Base-by-base conservation (phyloP, 2,329 filamentous ascomycete genomes). In the Venturia asperata region DNA sequence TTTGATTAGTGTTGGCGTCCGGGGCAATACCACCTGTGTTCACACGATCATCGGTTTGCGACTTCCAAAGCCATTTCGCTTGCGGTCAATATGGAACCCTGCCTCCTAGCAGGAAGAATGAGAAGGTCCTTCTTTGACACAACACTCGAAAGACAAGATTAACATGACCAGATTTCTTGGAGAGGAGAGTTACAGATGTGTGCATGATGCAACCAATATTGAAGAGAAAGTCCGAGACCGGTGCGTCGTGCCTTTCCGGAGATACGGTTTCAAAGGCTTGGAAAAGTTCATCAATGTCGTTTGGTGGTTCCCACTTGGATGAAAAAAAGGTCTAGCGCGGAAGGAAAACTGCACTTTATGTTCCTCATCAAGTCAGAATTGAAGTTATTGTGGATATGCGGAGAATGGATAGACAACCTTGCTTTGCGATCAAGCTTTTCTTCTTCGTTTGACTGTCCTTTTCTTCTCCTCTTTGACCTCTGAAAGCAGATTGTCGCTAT, bases 401-500 rank as follows among this genome's bases (percentile, higher is more conserved):
- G 21, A 52, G 4, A 52, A 27, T 27, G 24, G 21, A 19, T 2
- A 37, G 15, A n/a, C 13, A 5, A 15, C 19, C 30, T 58, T 10
- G 37, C 3, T 27, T 58, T 52, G 15, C 52, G 19, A 62, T 64
- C 47, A 64, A 13, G 52, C 34, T 5, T 64, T 55, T 39, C 74
- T 71, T 60, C 70, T 73, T 64, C 75, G 68, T 66, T 76, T 81
- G 49, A 72, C 72, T 64, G 73, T 74, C 42, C 70, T 72, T 5
- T 72, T 70, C 1, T 67, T 62, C 65, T 74, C 74, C 66, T 77
- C 72, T 68, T 77, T 72, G 4, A 79, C 69, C 62, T 79, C 73
- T 3, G 78, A 47, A 5, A 77, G 68, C 34, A 74, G 70, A 41
- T 73, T 72, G 67, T 78, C 75, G 6, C 75, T 73, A 11, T 75